phyloP scores from a whole-genome alignment of 148 eudicot genomes.

The Rhododendron kiyosumense region DNA sequence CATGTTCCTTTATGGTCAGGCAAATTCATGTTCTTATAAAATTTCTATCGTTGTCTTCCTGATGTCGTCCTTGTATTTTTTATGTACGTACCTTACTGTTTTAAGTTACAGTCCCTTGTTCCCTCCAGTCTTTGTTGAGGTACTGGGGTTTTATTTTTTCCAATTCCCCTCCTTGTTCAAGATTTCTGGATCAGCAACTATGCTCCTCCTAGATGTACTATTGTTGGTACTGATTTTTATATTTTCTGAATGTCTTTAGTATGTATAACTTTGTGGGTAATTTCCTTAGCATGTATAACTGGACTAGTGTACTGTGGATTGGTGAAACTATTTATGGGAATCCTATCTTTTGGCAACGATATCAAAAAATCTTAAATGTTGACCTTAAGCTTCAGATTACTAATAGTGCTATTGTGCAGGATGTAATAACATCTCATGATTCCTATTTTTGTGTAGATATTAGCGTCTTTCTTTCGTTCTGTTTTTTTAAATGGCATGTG shows the following conservation, averaged over 20 bases:
- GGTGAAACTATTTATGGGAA: neutral
- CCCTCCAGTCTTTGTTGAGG: neutral
- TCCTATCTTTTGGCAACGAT: neutral
- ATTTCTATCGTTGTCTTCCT: neutral
- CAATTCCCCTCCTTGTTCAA: neutral
- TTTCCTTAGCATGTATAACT: neutral
- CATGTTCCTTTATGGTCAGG: neutral
- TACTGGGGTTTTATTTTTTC: neutral
- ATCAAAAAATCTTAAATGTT: neutral
- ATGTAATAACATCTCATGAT: neutral
- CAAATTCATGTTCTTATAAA: neutral
- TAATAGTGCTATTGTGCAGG: neutral
- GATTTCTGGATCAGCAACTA: neutral
- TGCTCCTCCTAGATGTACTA: neutral
- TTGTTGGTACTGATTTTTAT: too few relatives aligned
- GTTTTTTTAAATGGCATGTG: neutral
- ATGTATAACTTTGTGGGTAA: neutral
- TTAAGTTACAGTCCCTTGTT: neutral
- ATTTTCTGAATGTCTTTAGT: neutral
- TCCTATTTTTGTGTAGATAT: neutral
- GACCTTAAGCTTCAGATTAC: neutral
- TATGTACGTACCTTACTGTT: neutral
- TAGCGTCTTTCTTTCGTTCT: neutral
- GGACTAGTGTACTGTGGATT: neutral
- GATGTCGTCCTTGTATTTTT: neutral